A percentile compares a stretch with the other conserved stretches of the same genome.
Evolutionary conservation across 2,329 filamentous ascomycete species (phyloP).

Genomic region (Chaetomium strumarium): DNA sequence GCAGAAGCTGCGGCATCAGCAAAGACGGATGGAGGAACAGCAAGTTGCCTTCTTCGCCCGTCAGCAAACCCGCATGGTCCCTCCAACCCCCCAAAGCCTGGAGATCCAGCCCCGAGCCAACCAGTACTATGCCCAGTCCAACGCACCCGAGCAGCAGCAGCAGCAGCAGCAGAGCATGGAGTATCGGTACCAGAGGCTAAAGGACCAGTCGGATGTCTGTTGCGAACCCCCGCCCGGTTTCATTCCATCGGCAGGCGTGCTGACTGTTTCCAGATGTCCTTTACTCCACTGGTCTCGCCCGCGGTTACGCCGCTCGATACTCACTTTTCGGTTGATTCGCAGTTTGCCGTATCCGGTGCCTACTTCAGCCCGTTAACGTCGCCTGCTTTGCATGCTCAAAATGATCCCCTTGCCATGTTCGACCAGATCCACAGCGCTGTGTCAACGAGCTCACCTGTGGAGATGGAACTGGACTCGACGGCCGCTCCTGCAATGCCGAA

Average conservation of each 20-base stretch:
- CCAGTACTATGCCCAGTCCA: conserved; percentile 56
- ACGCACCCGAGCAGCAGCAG: conserved; percentile 39
- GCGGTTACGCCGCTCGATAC: conserved; percentile 74
- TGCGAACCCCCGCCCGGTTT: background rate
- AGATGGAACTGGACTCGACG: conserved; percentile 49
- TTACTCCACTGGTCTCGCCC: conserved; percentile 78
- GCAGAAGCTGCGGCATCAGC: conserved; percentile 56
- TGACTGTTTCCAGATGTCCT: conserved; percentile 54
- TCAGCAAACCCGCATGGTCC: conserved; percentile 56
- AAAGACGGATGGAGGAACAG: conserved; percentile 53
- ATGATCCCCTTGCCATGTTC: conserved; percentile 42
- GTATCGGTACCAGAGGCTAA: conserved; percentile 60
- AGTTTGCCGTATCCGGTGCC: conserved; percentile 59
- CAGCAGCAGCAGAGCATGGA: conserved; percentile 58
- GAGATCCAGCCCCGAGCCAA: conserved; percentile 60
- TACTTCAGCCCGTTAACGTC: conserved; percentile 83
- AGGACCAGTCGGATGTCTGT: conserved; percentile 63
- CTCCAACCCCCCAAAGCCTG: conserved; percentile 74
- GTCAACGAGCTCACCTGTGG: conserved; percentile 49
- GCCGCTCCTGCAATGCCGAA: conserved; percentile 27
- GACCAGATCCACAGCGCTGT: conserved; percentile 40
- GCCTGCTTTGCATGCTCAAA: conserved; percentile 70
- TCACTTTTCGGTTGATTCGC: conserved; percentile 55
- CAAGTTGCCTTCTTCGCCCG: conserved; percentile 48
- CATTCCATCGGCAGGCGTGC: conserved; percentile 13